A percentile compares a stretch with the other conserved stretches of the same genome.
Evolutionary conservation across 176 grass and related monocot species (phyloP).

Genomic region (Cenchrus americanus): DNA sequence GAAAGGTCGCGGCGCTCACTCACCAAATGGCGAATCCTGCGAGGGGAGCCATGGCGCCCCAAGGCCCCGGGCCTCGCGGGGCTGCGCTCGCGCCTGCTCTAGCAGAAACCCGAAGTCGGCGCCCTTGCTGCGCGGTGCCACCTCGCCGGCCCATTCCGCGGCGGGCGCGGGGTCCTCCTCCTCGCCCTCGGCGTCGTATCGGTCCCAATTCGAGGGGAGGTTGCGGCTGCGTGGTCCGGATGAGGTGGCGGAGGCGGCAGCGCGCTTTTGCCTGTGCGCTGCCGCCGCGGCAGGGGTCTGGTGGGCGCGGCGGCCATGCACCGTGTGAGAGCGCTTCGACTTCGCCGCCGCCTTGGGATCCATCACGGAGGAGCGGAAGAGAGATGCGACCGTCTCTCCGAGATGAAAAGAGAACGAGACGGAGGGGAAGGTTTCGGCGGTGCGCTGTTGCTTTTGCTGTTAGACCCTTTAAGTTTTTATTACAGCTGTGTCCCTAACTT

Average conservation of each 20-base stretch:
- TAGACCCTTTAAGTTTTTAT: not conserved
- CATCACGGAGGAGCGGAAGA: slow-evolving; percentile 40
- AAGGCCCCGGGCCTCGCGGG: slow-evolving; percentile 41
- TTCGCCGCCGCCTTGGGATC: slow-evolving; percentile 89
- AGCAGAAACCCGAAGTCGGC: slow-evolving; percentile 76
- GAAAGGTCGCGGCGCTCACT: slow-evolving; percentile 16
- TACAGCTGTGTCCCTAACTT: not conserved
- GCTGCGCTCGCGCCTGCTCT: slow-evolving; percentile 68
- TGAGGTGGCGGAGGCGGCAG: not conserved
- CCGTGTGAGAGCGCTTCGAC: slow-evolving; percentile 85
- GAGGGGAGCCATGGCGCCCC: slow-evolving; percentile 33
- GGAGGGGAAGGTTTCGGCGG: slow-evolving; percentile 15
- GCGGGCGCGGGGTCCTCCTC: not conserved
- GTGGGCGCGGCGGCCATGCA: slow-evolving; percentile 69
- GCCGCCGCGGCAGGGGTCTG: slow-evolving; percentile 61
- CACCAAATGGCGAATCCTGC: slow-evolving; percentile 52
- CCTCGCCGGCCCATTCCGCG: slow-evolving; percentile 46
- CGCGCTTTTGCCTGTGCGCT: slow-evolving; percentile 68
- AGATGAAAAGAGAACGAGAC: not conserved
- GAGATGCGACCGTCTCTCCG: not conserved
- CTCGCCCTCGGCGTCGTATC: slow-evolving; percentile 59
- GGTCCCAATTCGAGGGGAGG: slow-evolving; percentile 86
- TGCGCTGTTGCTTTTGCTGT: slow-evolving; percentile 16
- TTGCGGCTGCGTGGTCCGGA: slow-evolving; percentile 38
- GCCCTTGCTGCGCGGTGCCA: slow-evolving; percentile 75